Evolutionary conservation across 768 basidiomycete genomes (phyloP).

Genomic region (Leucocoprinus leucothites): DNA sequence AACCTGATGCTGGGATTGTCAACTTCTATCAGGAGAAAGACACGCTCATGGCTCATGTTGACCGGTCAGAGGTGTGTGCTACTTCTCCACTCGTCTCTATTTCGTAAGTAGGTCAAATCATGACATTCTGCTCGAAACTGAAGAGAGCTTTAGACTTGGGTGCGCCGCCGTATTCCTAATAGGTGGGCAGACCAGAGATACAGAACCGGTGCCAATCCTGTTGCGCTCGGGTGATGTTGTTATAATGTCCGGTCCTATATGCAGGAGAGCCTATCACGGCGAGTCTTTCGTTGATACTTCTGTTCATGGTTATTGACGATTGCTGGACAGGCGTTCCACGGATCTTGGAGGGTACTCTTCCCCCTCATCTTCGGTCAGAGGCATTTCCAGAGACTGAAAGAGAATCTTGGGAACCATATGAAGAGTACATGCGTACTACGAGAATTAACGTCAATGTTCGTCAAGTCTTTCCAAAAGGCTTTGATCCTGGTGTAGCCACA

Average conservation of each 20-base stretch:
- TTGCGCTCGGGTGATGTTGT: conserved; percentile 89
- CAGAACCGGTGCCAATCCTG: conserved; percentile 74
- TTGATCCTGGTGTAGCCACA: conserved; percentile 29
- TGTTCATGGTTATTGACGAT: background rate
- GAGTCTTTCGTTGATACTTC: background rate
- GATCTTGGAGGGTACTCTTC: conserved; percentile 79
- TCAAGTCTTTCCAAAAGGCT: conserved; percentile 81
- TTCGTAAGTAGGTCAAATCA: conserved; percentile 54
- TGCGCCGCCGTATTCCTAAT: conserved; percentile 89
- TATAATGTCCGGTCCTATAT: conserved; percentile 87
- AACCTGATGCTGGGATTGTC: conserved; percentile 94
- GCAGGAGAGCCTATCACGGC: conserved; percentile 86
- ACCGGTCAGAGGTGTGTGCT: conserved; percentile 91
- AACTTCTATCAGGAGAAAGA: conserved; percentile 95
- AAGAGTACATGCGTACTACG: conserved; percentile 59
- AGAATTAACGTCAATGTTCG: conserved; percentile 92
- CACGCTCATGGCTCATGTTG: conserved; percentile 96
- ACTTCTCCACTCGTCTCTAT: conserved; percentile 92
- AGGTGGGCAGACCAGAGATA: conserved; percentile 77
- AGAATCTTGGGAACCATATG: conserved; percentile 57
- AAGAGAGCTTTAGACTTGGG: conserved; percentile 62
- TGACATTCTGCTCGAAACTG: background rate
- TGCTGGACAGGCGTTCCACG: conserved; percentile 63
- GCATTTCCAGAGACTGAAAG: conserved; percentile 22
- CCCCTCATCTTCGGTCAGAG: conserved; percentile 45